Evolutionary conservation across 202 grass and related monocot genomes (phyloP), one percentile per base, ranked within the genome.

Genomic region (Brachypodium distachyon): DNA sequence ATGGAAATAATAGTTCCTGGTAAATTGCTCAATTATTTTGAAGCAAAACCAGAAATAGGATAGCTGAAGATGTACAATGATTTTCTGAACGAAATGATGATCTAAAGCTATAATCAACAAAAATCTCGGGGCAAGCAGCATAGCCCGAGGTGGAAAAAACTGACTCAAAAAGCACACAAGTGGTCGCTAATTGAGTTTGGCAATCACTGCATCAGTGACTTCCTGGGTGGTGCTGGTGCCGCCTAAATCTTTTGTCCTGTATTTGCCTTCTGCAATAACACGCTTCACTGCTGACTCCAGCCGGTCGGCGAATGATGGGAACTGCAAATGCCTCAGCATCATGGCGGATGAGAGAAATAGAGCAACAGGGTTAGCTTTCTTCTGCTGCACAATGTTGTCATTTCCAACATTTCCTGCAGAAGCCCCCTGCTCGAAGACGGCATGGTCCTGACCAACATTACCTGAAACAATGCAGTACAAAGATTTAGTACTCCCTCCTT

Each of bases 301-400:
- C 47, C 92, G 73, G 56, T 95, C 92, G 0, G 92, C 88, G 11
- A 91, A 95, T 1, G 89, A 91, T 1, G 88, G 92, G 50, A 95
- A 89, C 58, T 84, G 92, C 81, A 95, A 84, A 64, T 91, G 92
- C 79, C 92, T 79, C 82, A 94, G 72, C 92, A 94, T 94, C 92
- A 94, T 94, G 1, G 92, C 92, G 3, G 92, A 94, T 9, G 92
- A 94, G 27, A 94, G 92, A 46, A 94, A 86, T 27, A 91, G 54
- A 9, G 88, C 91, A 56, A 94, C 83, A 4, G 88, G 91, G 65
- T 94, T 94, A 28, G 88, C 88, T 43, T 82, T 94, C 76, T 85
- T 88, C 75, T 94, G 86, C 60, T 71, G 62, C 46, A 94, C 46
- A 55, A 91, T 58, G 5, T 91, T 94, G 27, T 91, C 85, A 64